A percentile compares a stretch with the other conserved stretches of the same genome.
Conservation (phyloP, 495 filamentous ascomycete genomes). For the Cercophora scortea region DNA sequence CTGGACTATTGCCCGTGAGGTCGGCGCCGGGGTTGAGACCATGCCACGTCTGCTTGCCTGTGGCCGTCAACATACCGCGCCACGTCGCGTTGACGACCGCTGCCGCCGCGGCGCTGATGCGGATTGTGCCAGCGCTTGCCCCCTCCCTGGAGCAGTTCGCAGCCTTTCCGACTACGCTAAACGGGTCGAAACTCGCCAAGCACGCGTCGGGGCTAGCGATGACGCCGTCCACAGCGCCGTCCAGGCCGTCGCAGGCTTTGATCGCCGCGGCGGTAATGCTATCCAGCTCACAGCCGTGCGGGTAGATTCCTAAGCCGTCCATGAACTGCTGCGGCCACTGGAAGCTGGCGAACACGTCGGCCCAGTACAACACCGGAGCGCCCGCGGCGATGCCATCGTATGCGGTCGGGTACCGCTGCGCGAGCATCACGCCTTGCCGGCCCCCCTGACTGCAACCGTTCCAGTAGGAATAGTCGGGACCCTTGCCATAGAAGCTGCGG, state of each 20-base stretch:
- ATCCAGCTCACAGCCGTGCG: conserved; percentile 26
- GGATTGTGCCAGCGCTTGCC: not conserved
- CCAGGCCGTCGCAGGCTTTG: conserved; percentile 27
- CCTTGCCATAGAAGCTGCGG: conserved; percentile 25
- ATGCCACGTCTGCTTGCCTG: conserved; percentile 15
- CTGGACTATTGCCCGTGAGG: conserved; percentile 3
- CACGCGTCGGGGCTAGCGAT: conserved; percentile 18
- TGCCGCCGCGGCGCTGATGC: conserved; percentile 11
- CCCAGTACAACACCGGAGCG: conserved; percentile 29
- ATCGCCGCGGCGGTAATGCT: conserved; percentile 21
- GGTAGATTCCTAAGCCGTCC: conserved; percentile 16
- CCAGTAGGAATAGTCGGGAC: conserved; percentile 32
- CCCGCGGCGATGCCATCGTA: conserved; percentile 36
- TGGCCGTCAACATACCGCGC: conserved; percentile 1
- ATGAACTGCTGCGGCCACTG: conserved; percentile 25
- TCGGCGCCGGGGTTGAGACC: conserved; percentile 14
- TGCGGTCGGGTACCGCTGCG: conserved; percentile 33
- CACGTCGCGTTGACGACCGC: conserved; percentile 22
- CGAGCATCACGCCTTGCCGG: conserved; percentile 33
- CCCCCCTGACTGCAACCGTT: conserved; percentile 40
- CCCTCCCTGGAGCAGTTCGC: conserved; percentile 10
- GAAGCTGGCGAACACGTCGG: conserved; percentile 3
- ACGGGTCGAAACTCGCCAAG: conserved; percentile 17
- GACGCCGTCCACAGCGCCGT: conserved; percentile 30
- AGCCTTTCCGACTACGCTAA: conserved; percentile 8